These are phyloP conservation scores for Capsicum chinense DNA, from an alignment of 257 asterid genomes.

Conservation along the genomic window DNA sequence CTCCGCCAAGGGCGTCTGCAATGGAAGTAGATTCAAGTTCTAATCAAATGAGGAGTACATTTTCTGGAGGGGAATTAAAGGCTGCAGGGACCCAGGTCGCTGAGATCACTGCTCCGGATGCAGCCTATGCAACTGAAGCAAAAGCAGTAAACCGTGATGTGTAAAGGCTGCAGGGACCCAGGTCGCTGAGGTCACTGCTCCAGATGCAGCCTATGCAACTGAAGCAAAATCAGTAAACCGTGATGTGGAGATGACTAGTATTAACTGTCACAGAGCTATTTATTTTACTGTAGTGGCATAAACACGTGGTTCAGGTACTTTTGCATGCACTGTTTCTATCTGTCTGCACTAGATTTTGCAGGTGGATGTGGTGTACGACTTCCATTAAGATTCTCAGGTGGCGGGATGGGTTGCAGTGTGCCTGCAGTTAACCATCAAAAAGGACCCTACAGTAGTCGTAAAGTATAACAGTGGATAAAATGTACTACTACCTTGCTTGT, in stretches of 20 bases:
- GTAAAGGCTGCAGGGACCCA: conserved; percentile 41
- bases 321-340: not conserved
- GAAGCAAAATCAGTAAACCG: conserved; percentile 46
- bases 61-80: conserved; percentile 48
- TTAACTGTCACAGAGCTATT: not conserved
- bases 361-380: not conserved
- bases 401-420: not conserved
- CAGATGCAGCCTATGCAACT: conserved; percentile 36
- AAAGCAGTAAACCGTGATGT: conserved; percentile 38
- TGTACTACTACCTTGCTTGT: not conserved
- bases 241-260: conserved; percentile 51
- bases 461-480: not conserved
- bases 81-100: conserved; percentile 39
- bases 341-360: not conserved
- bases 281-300: not conserved
- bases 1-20: conserved; percentile 78
- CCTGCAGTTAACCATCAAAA: not conserved
- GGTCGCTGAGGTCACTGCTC: conserved; percentile 40
- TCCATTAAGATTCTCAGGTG: not conserved
- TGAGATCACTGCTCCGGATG: conserved; percentile 39
- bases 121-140: conserved; percentile 42
- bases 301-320: not conserved
- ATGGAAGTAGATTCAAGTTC: conserved; percentile 71
- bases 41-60: conserved; percentile 48
- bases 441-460: not conserved